Evolutionary conservation across 2,329 filamentous ascomycete species (phyloP).

Genomic region (Colletotrichum plurivorum): DNA sequence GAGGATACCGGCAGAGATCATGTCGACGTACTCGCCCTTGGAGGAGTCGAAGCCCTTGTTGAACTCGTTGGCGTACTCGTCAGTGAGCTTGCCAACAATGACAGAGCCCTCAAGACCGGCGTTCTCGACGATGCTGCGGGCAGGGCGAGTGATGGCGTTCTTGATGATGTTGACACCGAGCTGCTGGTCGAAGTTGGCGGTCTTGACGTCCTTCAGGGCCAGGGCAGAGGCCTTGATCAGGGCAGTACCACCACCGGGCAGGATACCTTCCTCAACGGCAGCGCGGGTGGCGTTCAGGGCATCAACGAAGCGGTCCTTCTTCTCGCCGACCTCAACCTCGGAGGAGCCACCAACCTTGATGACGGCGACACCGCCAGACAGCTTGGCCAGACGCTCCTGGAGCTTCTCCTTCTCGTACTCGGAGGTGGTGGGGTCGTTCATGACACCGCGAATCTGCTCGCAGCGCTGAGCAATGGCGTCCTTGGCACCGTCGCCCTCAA

Average conservation of each 20-base stretch:
- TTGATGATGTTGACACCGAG: slow-evolving; percentile 98
- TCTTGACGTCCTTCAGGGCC: slow-evolving; percentile 85
- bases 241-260: slow-evolving; percentile 97
- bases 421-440: slow-evolving; percentile 91
- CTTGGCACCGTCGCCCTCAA: slow-evolving; percentile 97
- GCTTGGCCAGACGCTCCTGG: slow-evolving; percentile 99
- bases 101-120: slow-evolving; percentile 96
- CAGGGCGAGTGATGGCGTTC: slow-evolving; percentile 96
- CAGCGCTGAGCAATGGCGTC: slow-evolving; percentile 94
- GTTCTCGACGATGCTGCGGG: slow-evolving; percentile 97
- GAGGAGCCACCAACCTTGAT: slow-evolving; percentile 99
- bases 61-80: slow-evolving; percentile 93
- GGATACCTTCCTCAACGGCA: slow-evolving; percentile 98
- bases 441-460: slow-evolving; percentile 99
- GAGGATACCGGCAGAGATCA: slow-evolving; percentile 97
- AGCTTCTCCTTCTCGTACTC: slow-evolving; percentile 99
- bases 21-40: slow-evolving; percentile 98
- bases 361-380: slow-evolving; percentile 98
- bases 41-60: slow-evolving; percentile 98
- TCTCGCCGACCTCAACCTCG: slow-evolving; percentile 98
- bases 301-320: slow-evolving; percentile 99
- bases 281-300: slow-evolving; percentile 98
- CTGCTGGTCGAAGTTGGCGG: slow-evolving; percentile 98
- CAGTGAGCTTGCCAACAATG: slow-evolving; percentile 96
- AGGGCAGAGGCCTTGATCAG: slow-evolving; percentile 97